Evolutionary conservation across 768 basidiomycete species (phyloP).

Genomic region (Clitopilus hobsonii): DNA sequence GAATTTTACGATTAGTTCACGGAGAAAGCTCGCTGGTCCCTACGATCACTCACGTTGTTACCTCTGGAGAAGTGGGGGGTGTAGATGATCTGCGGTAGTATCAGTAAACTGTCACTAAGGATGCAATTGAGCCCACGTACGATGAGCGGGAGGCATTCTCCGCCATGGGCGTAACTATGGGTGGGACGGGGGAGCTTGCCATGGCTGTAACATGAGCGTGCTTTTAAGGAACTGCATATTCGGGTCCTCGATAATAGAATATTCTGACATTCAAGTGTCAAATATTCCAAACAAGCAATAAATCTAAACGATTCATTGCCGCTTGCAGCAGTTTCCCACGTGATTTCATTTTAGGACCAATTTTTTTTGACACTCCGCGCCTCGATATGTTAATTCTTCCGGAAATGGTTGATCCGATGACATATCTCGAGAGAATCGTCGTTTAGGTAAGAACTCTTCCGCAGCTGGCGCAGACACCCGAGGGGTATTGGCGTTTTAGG

Average conservation of each 20-base stretch:
- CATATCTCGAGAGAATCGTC: not conserved
- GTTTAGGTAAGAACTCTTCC: not conserved
- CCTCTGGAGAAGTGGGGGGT: conserved; percentile 5
- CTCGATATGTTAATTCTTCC: not conserved
- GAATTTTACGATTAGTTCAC: conserved; percentile 5
- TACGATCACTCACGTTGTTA: not conserved
- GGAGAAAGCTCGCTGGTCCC: not conserved
- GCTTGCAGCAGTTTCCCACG: not conserved
- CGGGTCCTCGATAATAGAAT: conserved; percentile 16
- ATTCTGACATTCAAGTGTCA: not conserved
- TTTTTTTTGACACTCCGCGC: not conserved
- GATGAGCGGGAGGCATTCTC: not conserved
- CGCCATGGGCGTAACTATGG: not conserved
- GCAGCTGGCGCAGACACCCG: not conserved
- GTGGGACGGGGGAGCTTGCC: not conserved
- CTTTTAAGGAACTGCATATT: conserved; percentile 18
- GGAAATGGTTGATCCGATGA: not conserved
- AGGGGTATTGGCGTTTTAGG: not conserved
- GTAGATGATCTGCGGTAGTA: conserved; percentile 10
- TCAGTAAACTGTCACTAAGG: not conserved
- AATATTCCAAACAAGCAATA: not conserved
- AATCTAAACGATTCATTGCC: not conserved
- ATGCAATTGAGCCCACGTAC: conserved; percentile 2
- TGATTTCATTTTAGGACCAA: not conserved
- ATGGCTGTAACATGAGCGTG: not conserved